These are phyloP conservation scores for Sarocladium strictum DNA, from an alignment of 2,329 filamentous ascomycete species.

Conservation along the genomic window DNA sequence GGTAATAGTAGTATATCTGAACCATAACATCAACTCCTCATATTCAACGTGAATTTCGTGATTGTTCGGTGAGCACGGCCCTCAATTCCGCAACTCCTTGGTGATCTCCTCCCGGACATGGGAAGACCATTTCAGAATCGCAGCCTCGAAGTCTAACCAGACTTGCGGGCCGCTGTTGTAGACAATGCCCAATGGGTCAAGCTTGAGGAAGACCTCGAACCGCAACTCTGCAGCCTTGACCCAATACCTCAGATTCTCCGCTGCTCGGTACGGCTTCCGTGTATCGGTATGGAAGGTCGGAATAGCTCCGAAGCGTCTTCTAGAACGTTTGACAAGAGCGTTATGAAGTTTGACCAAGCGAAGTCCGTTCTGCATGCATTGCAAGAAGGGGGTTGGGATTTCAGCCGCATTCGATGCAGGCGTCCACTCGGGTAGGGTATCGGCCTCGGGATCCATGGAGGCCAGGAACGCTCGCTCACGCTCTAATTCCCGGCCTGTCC, in stretches of 20 bases:
- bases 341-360: slow-evolving; percentile 86
- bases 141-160: slow-evolving; percentile 79
- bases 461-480: slow-evolving; percentile 76
- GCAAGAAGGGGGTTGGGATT: slow-evolving; percentile 69
- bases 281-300: slow-evolving; percentile 88
- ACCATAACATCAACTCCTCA: slow-evolving; percentile 6
- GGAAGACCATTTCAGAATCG: slow-evolving; percentile 76
- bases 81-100: slow-evolving; percentile 46
- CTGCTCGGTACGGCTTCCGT: slow-evolving; percentile 85
- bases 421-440: slow-evolving; percentile 63
- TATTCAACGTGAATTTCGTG: slow-evolving; percentile 11
- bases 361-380: slow-evolving; percentile 69
- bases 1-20: background rate
- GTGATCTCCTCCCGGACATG: slow-evolving; percentile 79
- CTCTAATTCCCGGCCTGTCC: slow-evolving; percentile 67
- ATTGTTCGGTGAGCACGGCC: background rate
- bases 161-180: slow-evolving; percentile 62
- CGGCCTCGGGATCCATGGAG: slow-evolving; percentile 60
- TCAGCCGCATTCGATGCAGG: slow-evolving; percentile 33
- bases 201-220: slow-evolving; percentile 78
- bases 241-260: slow-evolving; percentile 94
- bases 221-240: slow-evolving; percentile 90
- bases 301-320: slow-evolving; percentile 82
- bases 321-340: slow-evolving; percentile 75
- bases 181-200: slow-evolving; percentile 84